These are phyloP conservation scores for Yamadazyma paraphyllophila DNA, from an alignment of 805 yeast genomes.

Conservation along the genomic window DNA sequence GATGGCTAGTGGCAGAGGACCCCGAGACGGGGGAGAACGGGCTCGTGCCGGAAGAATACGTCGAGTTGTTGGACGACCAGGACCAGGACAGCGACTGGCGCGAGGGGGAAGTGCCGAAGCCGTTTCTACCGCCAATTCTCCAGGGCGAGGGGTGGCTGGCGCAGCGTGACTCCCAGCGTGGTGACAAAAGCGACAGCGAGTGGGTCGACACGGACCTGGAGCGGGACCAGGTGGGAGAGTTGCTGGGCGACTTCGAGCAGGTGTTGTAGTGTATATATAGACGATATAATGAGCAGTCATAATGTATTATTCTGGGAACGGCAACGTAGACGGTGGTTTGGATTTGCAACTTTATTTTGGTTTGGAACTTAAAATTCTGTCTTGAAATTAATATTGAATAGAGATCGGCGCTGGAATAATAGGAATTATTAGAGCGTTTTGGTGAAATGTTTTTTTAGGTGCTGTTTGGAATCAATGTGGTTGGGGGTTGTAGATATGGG, in stretches of 20 bases:
- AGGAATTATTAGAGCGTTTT: too few species aligned
- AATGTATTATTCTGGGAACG: neutral
- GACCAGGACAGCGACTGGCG: too few species aligned
- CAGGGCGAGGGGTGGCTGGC: neutral
- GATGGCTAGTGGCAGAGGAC: slow-evolving; percentile 95
- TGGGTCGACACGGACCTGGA: slow-evolving; percentile 23
- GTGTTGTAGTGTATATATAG: neutral
- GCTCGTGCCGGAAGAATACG: slow-evolving; percentile 92
- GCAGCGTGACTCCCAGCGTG: neutral
- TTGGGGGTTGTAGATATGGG: too few species aligned
- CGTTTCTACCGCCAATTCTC: slow-evolving; percentile 31
- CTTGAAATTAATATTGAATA: too few species aligned
- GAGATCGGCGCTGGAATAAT: too few species aligned
- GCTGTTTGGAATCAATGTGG: too few species aligned
- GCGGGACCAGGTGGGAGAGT: slow-evolving; percentile 3
- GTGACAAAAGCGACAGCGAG: slow-evolving; percentile 14
- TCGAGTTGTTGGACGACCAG: slow-evolving; percentile 44
- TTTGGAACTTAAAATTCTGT: too few species aligned
- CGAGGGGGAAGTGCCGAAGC: slow-evolving; percentile 39
- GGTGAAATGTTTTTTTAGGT: too few species aligned
- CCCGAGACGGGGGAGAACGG: slow-evolving; percentile 79
- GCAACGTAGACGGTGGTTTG: neutral
- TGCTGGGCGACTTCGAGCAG: slow-evolving; percentile 3
- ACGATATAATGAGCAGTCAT: neutral
- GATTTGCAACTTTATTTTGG: too few species aligned